Percentiles rank a stretch among this genome's conserved stretches.
These are phyloP conservation scores for Cudoniella acicularis DNA, from an alignment of 495 filamentous ascomycete species.

Conservation along the genomic window DNA sequence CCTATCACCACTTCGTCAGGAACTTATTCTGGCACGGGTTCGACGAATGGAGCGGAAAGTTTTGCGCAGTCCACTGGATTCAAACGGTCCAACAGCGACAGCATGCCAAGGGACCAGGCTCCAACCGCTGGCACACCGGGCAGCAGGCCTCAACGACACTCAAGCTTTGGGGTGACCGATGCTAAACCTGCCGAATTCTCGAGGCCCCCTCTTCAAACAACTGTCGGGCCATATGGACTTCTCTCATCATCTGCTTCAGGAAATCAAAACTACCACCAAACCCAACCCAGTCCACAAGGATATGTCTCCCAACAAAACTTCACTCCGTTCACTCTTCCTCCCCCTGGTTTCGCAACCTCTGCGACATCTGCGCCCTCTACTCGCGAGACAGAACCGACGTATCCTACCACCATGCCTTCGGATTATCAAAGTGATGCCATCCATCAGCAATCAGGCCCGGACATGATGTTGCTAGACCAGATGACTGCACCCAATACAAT, in stretches of 20 bases:
- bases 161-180: slow-evolving; percentile 26
- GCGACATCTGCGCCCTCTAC: slow-evolving; percentile 15
- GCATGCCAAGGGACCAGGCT: slow-evolving; percentile 9
- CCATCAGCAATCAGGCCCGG: slow-evolving; percentile 40
- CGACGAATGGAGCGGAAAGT: slow-evolving; percentile 19
- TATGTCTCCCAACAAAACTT: slow-evolving; percentile 51
- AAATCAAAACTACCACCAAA: slow-evolving; percentile 40
- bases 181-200: slow-evolving; percentile 22
- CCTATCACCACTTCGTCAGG: slow-evolving; percentile 44
- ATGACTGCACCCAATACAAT: slow-evolving; percentile 66
- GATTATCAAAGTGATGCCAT: slow-evolving; percentile 23
- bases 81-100: slow-evolving; percentile 28
- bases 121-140: slow-evolving; percentile 4
- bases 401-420: slow-evolving; percentile 21
- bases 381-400: slow-evolving; percentile 17
- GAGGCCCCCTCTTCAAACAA: slow-evolving; percentile 43
- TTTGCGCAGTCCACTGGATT: slow-evolving; percentile 13
- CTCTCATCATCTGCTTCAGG: slow-evolving; percentile 46
- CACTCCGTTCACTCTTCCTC: slow-evolving; percentile 52
- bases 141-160: slow-evolving; percentile 16
- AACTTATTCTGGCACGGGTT: slow-evolving; percentile 28
- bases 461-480: slow-evolving; percentile 61
- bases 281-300: slow-evolving; percentile 31
- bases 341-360: slow-evolving; percentile 34
- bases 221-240: slow-evolving; percentile 42